Conservation (phyloP, 441 rosid species). For the Euphorbia celastroides region DNA sequence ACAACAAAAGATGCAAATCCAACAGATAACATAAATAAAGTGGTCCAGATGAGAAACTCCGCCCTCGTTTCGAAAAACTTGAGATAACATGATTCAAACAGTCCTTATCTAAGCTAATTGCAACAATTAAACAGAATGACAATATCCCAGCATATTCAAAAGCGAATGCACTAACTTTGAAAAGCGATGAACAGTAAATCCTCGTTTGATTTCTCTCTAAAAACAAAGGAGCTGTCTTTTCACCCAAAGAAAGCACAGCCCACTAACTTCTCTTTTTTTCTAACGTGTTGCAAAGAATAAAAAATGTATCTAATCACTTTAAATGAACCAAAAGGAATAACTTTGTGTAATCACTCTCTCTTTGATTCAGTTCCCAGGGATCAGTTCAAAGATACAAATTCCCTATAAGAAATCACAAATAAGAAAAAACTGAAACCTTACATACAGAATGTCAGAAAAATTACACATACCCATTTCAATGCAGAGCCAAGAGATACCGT, state of each 20-base stretch:
- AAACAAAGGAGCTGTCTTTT: background rate
- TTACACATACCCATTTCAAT: constrained; percentile 23
- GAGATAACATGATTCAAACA: constrained; percentile 23
- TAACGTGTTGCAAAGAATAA: background rate
- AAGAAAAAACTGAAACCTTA: constrained; percentile 4
- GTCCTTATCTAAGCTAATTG: constrained; percentile 21
- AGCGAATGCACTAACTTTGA: constrained; percentile 17
- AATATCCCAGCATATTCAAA: constrained; percentile 22
- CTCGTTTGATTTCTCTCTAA: constrained; percentile 1
- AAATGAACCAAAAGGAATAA: background rate
- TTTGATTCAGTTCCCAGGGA: constrained; percentile 3
- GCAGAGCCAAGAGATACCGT: constrained; percentile 19
- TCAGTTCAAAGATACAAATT: constrained; percentile 6
- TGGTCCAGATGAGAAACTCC: background rate
- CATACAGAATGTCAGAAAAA: background rate
- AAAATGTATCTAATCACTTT: constrained; percentile 3
- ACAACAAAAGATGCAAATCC: constrained; percentile 11
- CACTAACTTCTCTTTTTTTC: background rate
- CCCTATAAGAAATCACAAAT: background rate
- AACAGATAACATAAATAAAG: background rate
- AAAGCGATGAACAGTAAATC: constrained; percentile 9
- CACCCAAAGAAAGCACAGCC: constrained; percentile 7
- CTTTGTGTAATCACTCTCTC: background rate
- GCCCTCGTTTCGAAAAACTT: constrained; percentile 10
- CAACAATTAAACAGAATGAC: constrained; percentile 21